Base-by-base conservation (phyloP, 106 monocot genomes). In the Apostasia shenzhenica region DNA sequence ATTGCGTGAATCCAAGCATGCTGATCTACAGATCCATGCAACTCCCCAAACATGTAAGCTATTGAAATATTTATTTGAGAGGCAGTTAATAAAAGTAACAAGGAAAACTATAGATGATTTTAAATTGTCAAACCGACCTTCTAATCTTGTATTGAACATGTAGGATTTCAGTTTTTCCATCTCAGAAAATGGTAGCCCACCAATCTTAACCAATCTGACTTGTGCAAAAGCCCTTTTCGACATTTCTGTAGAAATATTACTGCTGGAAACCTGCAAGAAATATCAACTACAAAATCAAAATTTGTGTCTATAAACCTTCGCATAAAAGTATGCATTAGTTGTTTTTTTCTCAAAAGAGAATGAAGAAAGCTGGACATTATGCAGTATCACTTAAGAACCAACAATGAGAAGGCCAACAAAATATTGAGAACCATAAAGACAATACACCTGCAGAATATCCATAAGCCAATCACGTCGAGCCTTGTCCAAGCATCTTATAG, bases 401-500 rank as follows among this genome's bases (percentile, higher is more conserved):
- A 26, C 26, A 26, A 26, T 26, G 26, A 26, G 26, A 26, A 26
- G 26, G 26, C 26, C 26, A 26, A 26, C 26, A 26, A 26, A 26
- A 26, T 26, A 0, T 26, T 26, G 26, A 26, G 26, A 1, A 62
- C 13, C 12, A 62, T 44, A 45, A 12, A 44, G 11, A 61, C 13
- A 62, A 62, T 12, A 44, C 70, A 92, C 95, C 84, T 86, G 77
- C 60, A 95, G 79, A 41, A 78, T 5, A 73, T 80, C 67, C 65
- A 79, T 73, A 40, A 97, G 70, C 95, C 88, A 97, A 81, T 40
- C 63, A 13, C 77, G 63, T 47, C 47, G 79, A 62, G 88, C 86
- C 71, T 75, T 72, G 44, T 80, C 38, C 63, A 89, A 69, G 70
- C 92, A 97, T 67, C 67, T 68, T 55, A 81, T 68, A 81, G 84